These are phyloP conservation scores for Pseudonectria foliicola DNA, from an alignment of 2,329 filamentous ascomycete species.

Conservation along the genomic window DNA sequence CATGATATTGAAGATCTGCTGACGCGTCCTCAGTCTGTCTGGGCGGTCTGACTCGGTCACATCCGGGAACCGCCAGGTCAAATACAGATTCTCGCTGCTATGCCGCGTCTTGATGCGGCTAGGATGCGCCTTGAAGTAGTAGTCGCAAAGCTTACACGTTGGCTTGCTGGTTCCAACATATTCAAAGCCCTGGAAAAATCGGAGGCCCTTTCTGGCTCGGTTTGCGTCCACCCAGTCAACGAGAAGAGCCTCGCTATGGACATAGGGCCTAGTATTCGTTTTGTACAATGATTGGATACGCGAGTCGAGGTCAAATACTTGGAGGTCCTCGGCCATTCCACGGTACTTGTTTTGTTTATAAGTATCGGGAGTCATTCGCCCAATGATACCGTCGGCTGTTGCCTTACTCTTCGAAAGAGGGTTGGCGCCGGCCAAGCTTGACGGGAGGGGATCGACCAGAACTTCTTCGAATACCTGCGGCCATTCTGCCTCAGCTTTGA, in stretches of 20 bases:
- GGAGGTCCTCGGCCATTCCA: constrained; percentile 11
- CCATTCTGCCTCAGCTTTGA: constrained; percentile 17
- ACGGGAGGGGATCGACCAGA: constrained; percentile 19
- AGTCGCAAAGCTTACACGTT: constrained; percentile 30
- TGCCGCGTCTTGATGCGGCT: constrained; percentile 21
- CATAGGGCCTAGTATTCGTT: constrained; percentile 15
- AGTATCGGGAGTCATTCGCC: constrained; percentile 11
- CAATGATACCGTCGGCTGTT: constrained; percentile 14
- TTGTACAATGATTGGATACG: constrained; percentile 14
- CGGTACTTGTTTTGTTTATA: constrained; percentile 4
- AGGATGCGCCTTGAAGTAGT: constrained; percentile 27
- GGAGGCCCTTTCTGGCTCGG: neutral
- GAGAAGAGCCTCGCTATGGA: constrained; percentile 31
- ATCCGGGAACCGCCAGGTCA: constrained; percentile 31
- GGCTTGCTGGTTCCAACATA: constrained; percentile 38
- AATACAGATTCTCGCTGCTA: constrained; percentile 32
- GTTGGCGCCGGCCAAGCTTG: constrained; percentile 12
- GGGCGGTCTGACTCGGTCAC: constrained; percentile 11
- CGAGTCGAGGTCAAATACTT: constrained; percentile 17
- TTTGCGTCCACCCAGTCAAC: constrained; percentile 18
- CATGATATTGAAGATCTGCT: constrained; percentile 21
- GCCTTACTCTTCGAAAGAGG: constrained; percentile 13
- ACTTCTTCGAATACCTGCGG: constrained; percentile 25
- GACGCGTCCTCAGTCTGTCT: constrained; percentile 5
- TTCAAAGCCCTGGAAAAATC: constrained; percentile 25